Evolutionary conservation across 495 filamentous ascomycete genomes (phyloP), one percentile per base, ranked within the genome.

Genomic region (Podospora pseudopauciseta): DNA sequence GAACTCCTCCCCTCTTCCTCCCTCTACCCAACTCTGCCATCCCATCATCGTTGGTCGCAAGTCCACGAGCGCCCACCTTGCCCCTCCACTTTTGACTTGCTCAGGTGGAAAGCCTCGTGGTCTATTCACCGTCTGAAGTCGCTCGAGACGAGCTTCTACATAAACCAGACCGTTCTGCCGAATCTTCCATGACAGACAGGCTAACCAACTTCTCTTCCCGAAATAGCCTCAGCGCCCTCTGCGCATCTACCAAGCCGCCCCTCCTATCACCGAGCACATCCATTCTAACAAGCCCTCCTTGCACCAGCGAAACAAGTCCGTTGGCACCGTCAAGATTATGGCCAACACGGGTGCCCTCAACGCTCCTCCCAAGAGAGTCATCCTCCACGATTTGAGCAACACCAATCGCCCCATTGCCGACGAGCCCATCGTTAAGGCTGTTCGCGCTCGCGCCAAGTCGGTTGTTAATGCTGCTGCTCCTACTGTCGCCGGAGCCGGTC

Each of bases 281-380:
- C 82, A 87, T 20, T 78, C 86, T 18, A 69, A 81, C 60, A 83
- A 84, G 69, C 92, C 89, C 75, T 77, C 85, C 30, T 78, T 91
- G 66, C 91, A 93, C 71, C 89, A 94, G 73, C 89, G 89, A 28
- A 90, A 92, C 81, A 96, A 94, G 78, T 95, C 92, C 0, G 89
- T 87, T 9, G 85, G 91, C 23, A 90, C 89, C 58, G 79, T 93
- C 59, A 86, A 84, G 59, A 80, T 81, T 27, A 79, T 88, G 65
- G 70, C 83, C 18, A 81, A 86, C 60, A 84, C 81, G 20, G 86
- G 83, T 63, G 84, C 84, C 32, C 76, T 90, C 63, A 94, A 91
- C 77, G 86, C 86, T 63, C 86, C 84, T 55, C 82, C 89, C 27
- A 92, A 92, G 80, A 87, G 92, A 68, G 88, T 88, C 53, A 91